Evolutionary conservation across 331 rosid genomes (phyloP).

Genomic region (Pyrus hybrid): DNA sequence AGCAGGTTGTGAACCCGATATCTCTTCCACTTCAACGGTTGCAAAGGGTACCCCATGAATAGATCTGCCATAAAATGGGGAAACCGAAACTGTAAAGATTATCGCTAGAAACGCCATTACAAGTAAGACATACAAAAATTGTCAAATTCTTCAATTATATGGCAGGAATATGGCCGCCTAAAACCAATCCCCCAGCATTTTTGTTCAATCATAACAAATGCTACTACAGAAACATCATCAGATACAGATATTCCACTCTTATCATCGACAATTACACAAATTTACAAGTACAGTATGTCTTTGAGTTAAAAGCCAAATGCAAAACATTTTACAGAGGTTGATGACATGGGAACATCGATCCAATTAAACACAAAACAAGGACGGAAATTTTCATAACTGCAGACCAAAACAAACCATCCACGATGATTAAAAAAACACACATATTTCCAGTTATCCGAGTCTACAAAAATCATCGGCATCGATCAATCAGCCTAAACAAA

Average conservation of each 20-base stretch:
- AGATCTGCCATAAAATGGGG: conserved; percentile 34
- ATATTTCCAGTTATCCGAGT: not conserved
- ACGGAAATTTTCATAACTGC: not conserved
- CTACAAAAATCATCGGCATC: not conserved
- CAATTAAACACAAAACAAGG: not conserved
- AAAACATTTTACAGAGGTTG: not conserved
- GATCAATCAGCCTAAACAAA: not conserved
- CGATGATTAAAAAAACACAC: not conserved
- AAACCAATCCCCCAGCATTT: not conserved
- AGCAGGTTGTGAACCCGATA: conserved; percentile 77
- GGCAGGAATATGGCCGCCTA: not conserved
- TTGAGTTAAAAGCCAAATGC: not conserved
- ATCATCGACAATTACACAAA: not conserved
- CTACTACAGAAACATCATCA: not conserved
- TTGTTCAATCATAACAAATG: not conserved
- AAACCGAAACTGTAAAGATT: not conserved
- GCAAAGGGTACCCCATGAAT: conserved; percentile 56
- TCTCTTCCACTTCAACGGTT: conserved; percentile 65
- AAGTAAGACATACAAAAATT: not conserved
- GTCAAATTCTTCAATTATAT: not conserved
- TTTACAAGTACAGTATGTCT: not conserved
- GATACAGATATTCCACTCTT: not conserved
- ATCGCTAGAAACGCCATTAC: not conserved
- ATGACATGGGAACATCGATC: not conserved
- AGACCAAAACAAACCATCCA: not conserved